phyloP scores from a whole-genome alignment of 2,329 filamentous ascomycete species.

The Anthostomella pinea region DNA sequence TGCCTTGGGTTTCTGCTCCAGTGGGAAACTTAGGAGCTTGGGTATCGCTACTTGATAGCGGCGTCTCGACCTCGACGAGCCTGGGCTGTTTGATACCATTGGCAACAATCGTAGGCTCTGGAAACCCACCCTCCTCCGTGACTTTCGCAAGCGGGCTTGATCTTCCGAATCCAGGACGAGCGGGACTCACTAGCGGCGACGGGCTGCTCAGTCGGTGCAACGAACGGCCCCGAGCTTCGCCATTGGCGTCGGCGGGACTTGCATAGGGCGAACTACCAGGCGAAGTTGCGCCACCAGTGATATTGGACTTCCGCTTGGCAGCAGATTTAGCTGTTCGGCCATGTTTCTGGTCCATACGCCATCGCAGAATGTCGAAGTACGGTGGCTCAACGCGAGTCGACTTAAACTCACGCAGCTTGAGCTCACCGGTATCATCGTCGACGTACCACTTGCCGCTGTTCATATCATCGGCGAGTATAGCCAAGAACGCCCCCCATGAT shows the following conservation, averaged over 20 bases:
- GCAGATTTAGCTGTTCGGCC: conserved; percentile 56
- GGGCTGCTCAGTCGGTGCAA: conserved; percentile 66
- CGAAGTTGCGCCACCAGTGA: conserved; percentile 41
- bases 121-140: conserved; percentile 59
- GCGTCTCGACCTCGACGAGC: conserved; percentile 56
- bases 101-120: conserved; percentile 21
- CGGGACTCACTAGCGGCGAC: conserved; percentile 63
- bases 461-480: conserved; percentile 84
- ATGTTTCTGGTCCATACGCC: conserved; percentile 94
- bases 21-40: conserved; percentile 31
- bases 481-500: conserved; percentile 87
- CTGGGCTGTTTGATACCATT: conserved; percentile 45
- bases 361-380: conserved; percentile 92
- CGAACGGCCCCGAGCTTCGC: conserved; percentile 65
- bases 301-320: conserved; percentile 53
- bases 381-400: conserved; percentile 82
- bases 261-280: conserved; percentile 59
- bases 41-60: conserved; percentile 46
- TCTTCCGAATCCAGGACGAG: conserved; percentile 63
- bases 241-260: conserved; percentile 58
- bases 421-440: conserved; percentile 86
- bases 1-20: conserved; percentile 37
- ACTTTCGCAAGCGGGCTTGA: conserved; percentile 72
- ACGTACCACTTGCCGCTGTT: conserved; percentile 86
- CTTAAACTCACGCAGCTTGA: conserved; percentile 92